phyloP scores from a whole-genome alignment of 176 grass and related monocot genomes.

The Saccharum spontaneum region DNA sequence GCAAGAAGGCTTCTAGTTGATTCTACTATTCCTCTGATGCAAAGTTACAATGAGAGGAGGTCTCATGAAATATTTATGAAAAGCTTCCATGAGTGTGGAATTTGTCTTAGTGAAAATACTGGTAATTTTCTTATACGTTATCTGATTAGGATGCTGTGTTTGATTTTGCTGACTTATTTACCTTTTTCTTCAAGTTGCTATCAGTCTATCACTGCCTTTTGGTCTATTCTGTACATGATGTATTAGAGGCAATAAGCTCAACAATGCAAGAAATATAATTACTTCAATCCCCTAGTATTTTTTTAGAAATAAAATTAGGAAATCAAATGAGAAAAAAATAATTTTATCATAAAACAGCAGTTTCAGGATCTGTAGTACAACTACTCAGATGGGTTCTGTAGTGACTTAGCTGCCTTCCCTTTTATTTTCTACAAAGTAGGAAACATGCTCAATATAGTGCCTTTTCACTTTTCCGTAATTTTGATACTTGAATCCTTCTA shows the following conservation, averaged over 20 bases:
- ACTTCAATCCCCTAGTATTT: neutral
- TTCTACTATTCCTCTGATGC: conserved; percentile 50
- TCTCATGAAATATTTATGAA: conserved; percentile 58
- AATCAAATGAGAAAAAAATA: neutral
- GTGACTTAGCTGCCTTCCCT: neutral
- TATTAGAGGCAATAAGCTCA: neutral
- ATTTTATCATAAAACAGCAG: neutral
- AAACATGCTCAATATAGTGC: neutral
- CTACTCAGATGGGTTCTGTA: neutral
- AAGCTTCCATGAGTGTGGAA: conserved; percentile 49
- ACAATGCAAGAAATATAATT: neutral
- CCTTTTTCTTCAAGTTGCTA: neutral
- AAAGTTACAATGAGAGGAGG: conserved; percentile 49
- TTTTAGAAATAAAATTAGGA: neutral
- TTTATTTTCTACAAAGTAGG: neutral
- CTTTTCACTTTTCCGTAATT: neutral
- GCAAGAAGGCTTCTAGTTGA: conserved; percentile 39
- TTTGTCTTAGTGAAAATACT: conserved; percentile 61
- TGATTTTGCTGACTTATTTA: neutral
- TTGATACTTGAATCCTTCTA: neutral
- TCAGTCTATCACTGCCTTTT: neutral
- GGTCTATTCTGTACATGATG: neutral
- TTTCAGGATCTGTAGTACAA: neutral
- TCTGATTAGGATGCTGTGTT: neutral
- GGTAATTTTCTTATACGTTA: conserved; percentile 37